These are phyloP conservation scores for Lactifluus echinatus DNA, from an alignment of 768 basidiomycete species.

Conservation along the genomic window DNA sequence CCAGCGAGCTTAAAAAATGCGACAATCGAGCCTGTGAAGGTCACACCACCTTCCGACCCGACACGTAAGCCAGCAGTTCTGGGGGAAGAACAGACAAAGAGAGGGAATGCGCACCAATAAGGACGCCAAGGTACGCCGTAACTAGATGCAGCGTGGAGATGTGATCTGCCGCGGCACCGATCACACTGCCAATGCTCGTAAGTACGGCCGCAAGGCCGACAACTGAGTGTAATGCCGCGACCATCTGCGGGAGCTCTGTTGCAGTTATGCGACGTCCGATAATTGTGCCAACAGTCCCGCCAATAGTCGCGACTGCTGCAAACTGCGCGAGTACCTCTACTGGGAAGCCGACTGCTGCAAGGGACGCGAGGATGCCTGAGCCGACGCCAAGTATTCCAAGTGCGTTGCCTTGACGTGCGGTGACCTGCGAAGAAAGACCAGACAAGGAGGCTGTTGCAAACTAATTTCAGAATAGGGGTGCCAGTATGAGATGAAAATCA, in stretches of 20 bases:
- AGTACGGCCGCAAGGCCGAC: constrained; percentile 86
- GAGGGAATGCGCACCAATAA: constrained; percentile 54
- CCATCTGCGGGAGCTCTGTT: constrained; percentile 82
- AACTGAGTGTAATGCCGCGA: constrained; percentile 75
- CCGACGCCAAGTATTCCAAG: constrained; percentile 83
- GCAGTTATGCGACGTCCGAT: constrained; percentile 80
- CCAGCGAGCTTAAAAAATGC: constrained; percentile 86
- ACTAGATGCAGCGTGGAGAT: constrained; percentile 66
- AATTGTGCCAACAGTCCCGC: constrained; percentile 57
- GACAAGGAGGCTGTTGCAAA: constrained; percentile 56
- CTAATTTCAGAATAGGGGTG: neutral
- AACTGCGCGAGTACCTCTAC: constrained; percentile 70
- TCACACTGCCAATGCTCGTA: constrained; percentile 75
- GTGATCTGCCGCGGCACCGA: constrained; percentile 55
- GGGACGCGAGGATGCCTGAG: constrained; percentile 71
- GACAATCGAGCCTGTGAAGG: constrained; percentile 84
- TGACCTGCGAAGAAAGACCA: constrained; percentile 68
- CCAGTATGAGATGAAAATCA: neutral
- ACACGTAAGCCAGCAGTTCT: neutral
- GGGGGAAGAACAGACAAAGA: neutral
- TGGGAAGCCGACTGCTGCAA: constrained; percentile 77
- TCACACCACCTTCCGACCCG: constrained; percentile 52
- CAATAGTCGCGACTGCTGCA: constrained; percentile 66
- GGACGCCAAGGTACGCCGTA: constrained; percentile 78
- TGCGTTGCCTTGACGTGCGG: constrained; percentile 80